Evolutionary conservation across 495 filamentous ascomycete species (phyloP), one percentile per base, ranked within the genome.

Genomic region (Collariella sp.): DNA sequence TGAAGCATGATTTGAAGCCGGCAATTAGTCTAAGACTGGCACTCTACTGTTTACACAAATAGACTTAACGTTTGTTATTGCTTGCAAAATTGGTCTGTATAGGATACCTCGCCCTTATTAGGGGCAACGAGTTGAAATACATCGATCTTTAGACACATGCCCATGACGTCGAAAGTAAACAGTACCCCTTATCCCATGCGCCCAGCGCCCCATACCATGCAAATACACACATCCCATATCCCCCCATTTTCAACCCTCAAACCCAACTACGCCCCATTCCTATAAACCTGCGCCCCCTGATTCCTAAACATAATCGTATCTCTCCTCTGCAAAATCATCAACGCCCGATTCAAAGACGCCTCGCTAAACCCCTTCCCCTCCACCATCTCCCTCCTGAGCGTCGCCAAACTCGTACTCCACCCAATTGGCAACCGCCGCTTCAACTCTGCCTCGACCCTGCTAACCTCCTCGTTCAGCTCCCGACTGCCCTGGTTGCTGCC

Each of bases 231-330:
- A 35, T 23, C 12, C 3, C n/a, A 3, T 6, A 35, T 16, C n/a
- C 26, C 31, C 33, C n/a, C 7, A 5, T 23, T 10, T 19, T 15
- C 19, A 22, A 42, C 9, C 33, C 15, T 2, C 39, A 7, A 9
- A 0, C 13, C 33, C 42, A 38, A 36, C n/a, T 63, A 75, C 6
- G 73, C 74, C 1, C 74, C 74, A 51, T 76, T 88, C 55, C 93
- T 78, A 70, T 90, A 94, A 34, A 98, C 86, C 76, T 94, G 87
- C 29, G 80, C 82, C 1, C 93, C 94, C 46, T 91, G 90, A 54
- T 87, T 86, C 49, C 94, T 78, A 61, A 96, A 88, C 70, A 93
- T 89, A 47, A 99, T 82, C 0, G 88, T 95, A 59, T 96, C 93
- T 59, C 88, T 79, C 64, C 90, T 76, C 68, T 89, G 87, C 73